Base-by-base conservation (phyloP, 2,329 filamentous ascomycete species). In the Bipolaris zeicola region DNA sequence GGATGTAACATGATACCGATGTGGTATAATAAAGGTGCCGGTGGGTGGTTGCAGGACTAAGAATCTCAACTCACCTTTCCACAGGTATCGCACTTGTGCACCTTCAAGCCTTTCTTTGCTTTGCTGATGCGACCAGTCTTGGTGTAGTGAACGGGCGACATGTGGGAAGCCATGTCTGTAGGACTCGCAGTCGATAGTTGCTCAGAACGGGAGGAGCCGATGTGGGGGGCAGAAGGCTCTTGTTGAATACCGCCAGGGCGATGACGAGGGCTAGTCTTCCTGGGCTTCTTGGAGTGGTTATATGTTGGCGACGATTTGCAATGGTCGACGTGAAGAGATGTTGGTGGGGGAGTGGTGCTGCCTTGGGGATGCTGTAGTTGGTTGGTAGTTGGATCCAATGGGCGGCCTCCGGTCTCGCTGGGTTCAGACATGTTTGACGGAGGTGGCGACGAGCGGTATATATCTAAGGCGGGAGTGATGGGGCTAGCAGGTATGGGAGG, bases 61-160 rank as follows among this genome's bases (percentile, higher is more conserved):
- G 28, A n/a, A 8, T 57, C 43, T 16, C 20, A 49, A 75, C 77
- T 61, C 69, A 80, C 79, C 69, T 79, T 78, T 66, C 78, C 78
- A 61, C 79, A 81, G 33, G 52, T 52, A n/a, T 79, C 74, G 61
- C 79, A 81, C 41, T 75, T 67, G 57, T 81, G 79, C 18, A 81
- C 76, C 59, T 78, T 78, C 38, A 77, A 52, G 13, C 79, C 79
- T 57, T 81, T 81, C 61, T 79, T 77, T 6, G 79, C 79, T 67
- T 80, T 81, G 55, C 78, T 80, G 48, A 81, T 75, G 26, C 79
- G 73, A 18, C 79, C 79, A 24, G 79, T 81, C 59, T 73, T 75
- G 18, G 79, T 81, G 62, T 77, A 79, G 54, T 75, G 71, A 51
- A 79, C 68, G 14, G 73, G 62, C 34, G 58, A 53, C 31, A 66